Evolutionary conservation across 2,329 filamentous ascomycete species (phyloP), one percentile per base, ranked within the genome.

Genomic region (Capronia epimyces): DNA sequence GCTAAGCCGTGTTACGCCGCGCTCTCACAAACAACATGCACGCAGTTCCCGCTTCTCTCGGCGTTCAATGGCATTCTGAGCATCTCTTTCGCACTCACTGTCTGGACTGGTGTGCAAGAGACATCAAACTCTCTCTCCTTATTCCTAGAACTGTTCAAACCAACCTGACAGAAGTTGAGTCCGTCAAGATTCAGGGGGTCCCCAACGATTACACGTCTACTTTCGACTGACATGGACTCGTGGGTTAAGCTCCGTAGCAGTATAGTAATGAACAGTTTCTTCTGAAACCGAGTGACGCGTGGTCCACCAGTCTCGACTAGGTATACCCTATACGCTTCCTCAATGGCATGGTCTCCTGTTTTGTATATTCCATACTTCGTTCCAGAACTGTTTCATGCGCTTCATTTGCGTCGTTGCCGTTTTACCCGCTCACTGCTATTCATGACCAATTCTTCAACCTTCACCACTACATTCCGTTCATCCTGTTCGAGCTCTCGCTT

Each of bases 361-460:
- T 22, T 16, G 15, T 6, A 3, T 20, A n/a, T 39, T 22, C 8
- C 4, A 31, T 37, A 32, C 13, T 51, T 32, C 43, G 40, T 24
- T 36, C 24, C 20, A 20, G 39, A 44, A 45, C 32, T 34, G 10
- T 3, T 29, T 18, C 40, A 25, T 18, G 50, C n/a, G n/a, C 50
- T 50, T 59, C 59, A 62, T 31, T 48, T 42, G 13, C 59, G 50
- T 40, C 57, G 50, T 36, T 51, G 49, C 34, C 61, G 54, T 49
- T 63, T 62, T 25, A 58, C 56, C 43, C 58, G 47, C 46, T 56
- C 56, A 27, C 55, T 56, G 20, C 43, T 53, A 21, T 20, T 60
- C 8, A 53, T 46, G 29, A 25, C 43, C 18, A 46, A 36, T 31
- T 58, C 58, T 42, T 60, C 59, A 7, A 60, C 18, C 48, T 58